Conservation (phyloP, 2,329 filamentous ascomycete species). For the Chalara sp. region DNA sequence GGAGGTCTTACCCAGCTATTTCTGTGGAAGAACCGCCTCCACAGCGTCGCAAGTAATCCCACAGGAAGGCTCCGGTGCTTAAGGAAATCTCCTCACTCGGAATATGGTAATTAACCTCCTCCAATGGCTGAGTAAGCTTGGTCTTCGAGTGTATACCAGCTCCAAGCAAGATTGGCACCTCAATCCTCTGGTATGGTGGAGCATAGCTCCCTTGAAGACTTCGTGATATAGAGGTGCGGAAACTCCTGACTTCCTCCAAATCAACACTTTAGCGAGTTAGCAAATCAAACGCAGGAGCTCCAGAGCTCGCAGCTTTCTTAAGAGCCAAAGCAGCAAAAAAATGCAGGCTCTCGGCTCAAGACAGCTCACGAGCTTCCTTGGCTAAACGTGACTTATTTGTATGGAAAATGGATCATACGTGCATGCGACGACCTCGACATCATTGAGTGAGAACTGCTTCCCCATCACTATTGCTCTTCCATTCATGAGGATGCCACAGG, state of each 20-base stretch:
- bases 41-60: slow-evolving; percentile 16
- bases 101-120: slow-evolving; percentile 44
- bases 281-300: too few relatives aligned
- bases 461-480: slow-evolving; percentile 56
- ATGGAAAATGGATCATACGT: too few relatives aligned
- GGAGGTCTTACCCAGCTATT: too few relatives aligned
- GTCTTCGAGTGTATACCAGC: slow-evolving; percentile 34
- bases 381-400: too few relatives aligned
- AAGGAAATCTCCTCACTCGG: slow-evolving; percentile 63
- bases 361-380: too few relatives aligned
- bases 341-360: too few relatives aligned
- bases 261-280: slow-evolving; percentile 50
- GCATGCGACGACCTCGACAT: slow-evolving; percentile 53
- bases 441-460: slow-evolving; percentile 31
- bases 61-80: slow-evolving; percentile 48
- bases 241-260: slow-evolving; percentile 63
- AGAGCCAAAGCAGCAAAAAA: too few relatives aligned
- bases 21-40: neutral
- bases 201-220: slow-evolving; percentile 11
- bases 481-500: slow-evolving; percentile 53
- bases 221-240: slow-evolving; percentile 33
- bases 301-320: too few relatives aligned
- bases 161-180: slow-evolving; percentile 37
- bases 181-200: slow-evolving; percentile 33
- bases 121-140: slow-evolving; percentile 33